A percentile compares a stretch with the other conserved stretches of the same genome.
Evolutionary conservation across 768 basidiomycete species (phyloP).

Genomic region (Termitomyces heimii): DNA sequence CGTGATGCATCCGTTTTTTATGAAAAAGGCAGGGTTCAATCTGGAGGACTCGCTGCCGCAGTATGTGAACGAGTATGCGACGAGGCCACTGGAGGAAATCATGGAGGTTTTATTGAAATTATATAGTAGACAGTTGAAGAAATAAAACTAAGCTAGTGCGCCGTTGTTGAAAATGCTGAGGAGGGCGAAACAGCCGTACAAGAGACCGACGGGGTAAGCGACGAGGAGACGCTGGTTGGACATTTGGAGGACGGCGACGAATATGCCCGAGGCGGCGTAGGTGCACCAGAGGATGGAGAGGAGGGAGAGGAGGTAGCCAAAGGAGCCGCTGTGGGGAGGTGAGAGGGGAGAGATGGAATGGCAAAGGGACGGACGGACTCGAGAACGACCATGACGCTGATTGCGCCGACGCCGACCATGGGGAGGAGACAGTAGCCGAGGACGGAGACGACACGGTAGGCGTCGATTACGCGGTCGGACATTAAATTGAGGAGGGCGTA

Average conservation of each 20-base stretch:
- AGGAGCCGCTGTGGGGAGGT: conserved; percentile 48
- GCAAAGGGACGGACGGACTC: conserved; percentile 58
- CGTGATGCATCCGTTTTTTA: conserved; percentile 84
- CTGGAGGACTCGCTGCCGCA: conserved; percentile 81
- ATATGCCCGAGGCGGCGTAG: conserved; percentile 91
- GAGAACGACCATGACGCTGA: conserved; percentile 81
- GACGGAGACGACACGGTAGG: conserved; percentile 91
- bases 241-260: conserved; percentile 93
- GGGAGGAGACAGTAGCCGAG: conserved; percentile 95
- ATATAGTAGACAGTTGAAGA: conserved; percentile 64
- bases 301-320: conserved; percentile 81
- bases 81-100: conserved; percentile 77
- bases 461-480: conserved; percentile 92
- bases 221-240: conserved; percentile 92
- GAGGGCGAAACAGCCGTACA: conserved; percentile 93
- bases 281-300: conserved; percentile 95
- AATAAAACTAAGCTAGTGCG: conserved; percentile 15
- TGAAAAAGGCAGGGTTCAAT: conserved; percentile 80
- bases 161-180: conserved; percentile 79
- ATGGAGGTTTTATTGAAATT: conserved; percentile 73
- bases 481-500: conserved; percentile 96
- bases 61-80: conserved; percentile 83
- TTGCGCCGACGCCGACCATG: conserved; percentile 89
- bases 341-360: conserved; percentile 4
- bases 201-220: conserved; percentile 90